Percentiles rank a stretch among this genome's conserved stretches.
Conservation (phyloP, 257 asterid genomes). For the Solanum chaucha region DNA sequence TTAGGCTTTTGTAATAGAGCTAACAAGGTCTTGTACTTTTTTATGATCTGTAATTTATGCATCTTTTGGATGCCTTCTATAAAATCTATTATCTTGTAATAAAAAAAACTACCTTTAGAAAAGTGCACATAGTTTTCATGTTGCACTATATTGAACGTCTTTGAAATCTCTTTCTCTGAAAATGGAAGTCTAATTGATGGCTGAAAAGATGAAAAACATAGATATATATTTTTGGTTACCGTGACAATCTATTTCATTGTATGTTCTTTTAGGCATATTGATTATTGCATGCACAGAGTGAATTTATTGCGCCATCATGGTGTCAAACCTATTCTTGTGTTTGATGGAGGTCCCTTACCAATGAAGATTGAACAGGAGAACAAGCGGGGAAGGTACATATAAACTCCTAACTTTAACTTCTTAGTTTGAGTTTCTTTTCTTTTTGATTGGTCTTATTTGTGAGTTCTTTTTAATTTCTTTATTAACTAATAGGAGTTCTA, state of each 20-base stretch:
- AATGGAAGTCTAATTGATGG: neutral
- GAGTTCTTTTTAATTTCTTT: neutral
- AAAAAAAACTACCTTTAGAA: neutral
- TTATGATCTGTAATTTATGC: neutral
- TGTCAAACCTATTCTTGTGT: constrained; percentile 78
- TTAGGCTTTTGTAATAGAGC: neutral
- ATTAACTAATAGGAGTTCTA: neutral
- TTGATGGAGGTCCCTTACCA: constrained; percentile 91
- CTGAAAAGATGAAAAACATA: neutral
- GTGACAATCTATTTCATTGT: neutral
- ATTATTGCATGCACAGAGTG: constrained; percentile 94
- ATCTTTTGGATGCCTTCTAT: neutral
- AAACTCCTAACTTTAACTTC: neutral
- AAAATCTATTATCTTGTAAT: too few relatives aligned
- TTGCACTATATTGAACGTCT: neutral
- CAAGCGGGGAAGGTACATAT: constrained; percentile 70
- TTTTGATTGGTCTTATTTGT: neutral
- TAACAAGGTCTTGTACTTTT: neutral
- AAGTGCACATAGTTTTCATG: neutral
- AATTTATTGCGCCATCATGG: constrained; percentile 80
- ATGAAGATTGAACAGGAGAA: constrained; percentile 91
- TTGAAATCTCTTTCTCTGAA: neutral
- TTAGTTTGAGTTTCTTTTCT: neutral
- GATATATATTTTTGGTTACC: neutral
- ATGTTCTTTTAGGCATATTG: constrained; percentile 56